Percentiles rank a stretch among this genome's conserved stretches.
Conservation (phyloP, 257 asterid species). For the Orobanche coerulescens region DNA sequence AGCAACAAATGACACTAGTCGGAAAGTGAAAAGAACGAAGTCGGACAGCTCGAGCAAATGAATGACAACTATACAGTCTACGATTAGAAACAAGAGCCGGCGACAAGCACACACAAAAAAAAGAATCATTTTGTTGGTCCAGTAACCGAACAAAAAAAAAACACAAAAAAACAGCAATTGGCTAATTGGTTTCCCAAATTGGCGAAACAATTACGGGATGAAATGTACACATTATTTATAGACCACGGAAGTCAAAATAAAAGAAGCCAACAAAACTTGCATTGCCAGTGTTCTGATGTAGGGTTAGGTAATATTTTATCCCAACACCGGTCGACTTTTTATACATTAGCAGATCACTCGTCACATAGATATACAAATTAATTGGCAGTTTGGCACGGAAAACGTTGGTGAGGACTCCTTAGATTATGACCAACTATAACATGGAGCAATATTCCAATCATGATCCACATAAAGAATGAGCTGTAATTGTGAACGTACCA, state of each 20-base stretch:
- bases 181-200: not conserved
- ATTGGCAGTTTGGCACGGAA: not conserved
- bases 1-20: not conserved
- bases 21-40: not conserved
- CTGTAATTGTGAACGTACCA: conserved; percentile 46
- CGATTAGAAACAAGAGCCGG: not conserved
- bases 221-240: not conserved
- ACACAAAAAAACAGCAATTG: not conserved
- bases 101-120: not conserved
- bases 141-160: not conserved
- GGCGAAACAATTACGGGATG: not conserved
- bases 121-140: not conserved
- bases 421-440: not conserved
- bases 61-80: not conserved
- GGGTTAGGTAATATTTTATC: not conserved
- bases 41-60: not conserved
- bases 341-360: too few species aligned
- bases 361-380: not conserved
- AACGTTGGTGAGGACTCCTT: not conserved
- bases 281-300: too few species aligned
- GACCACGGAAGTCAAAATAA: not conserved
- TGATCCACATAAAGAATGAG: conserved; percentile 8
- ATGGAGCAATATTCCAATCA: conserved; percentile 1
- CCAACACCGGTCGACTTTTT: not conserved
- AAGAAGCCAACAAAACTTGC: not conserved